Evolutionary conservation across 345 rosid genomes (phyloP).

Genomic region (Eucalyptus urophylla): DNA sequence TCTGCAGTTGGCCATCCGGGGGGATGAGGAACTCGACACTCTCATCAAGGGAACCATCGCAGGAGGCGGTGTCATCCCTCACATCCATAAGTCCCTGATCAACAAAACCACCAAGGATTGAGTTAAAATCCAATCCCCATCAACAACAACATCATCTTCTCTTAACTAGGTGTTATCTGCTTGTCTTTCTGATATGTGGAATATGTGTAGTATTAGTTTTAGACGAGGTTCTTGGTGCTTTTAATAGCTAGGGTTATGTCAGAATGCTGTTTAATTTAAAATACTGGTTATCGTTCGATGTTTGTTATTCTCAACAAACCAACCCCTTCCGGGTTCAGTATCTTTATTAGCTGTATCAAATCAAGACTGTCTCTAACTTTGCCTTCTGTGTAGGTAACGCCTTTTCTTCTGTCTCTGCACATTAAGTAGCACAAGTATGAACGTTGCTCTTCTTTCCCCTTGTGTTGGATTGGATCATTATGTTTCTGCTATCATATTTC

Average conservation of each 20-base stretch:
- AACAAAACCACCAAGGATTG: conserved; percentile 69
- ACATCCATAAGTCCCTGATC: conserved; percentile 86
- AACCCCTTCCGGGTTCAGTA: background rate
- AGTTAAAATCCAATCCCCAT: background rate
- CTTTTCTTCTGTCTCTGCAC: background rate
- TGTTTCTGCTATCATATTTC: background rate
- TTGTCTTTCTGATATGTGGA: background rate
- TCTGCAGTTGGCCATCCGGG: conserved; percentile 40
- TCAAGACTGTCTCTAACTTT: background rate
- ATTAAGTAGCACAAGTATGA: background rate
- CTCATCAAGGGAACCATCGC: conserved; percentile 69
- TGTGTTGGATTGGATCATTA: background rate
- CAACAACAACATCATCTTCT: background rate
- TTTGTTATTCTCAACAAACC: background rate
- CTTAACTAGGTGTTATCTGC: background rate
- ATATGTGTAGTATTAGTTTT: background rate
- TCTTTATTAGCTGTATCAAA: background rate
- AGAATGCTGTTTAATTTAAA: background rate
- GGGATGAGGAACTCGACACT: conserved; percentile 46
- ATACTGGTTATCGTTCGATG: background rate
- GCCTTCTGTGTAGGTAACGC: background rate
- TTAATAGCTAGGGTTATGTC: background rate
- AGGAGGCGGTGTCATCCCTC: conserved; percentile 86
- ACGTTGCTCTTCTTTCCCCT: background rate
- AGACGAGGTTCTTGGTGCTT: background rate